Percentiles rank a stretch among this genome's conserved stretches.
Evolutionary conservation across 805 yeast species (phyloP).

Genomic region (Sugiyamaella chiloensis): DNA sequence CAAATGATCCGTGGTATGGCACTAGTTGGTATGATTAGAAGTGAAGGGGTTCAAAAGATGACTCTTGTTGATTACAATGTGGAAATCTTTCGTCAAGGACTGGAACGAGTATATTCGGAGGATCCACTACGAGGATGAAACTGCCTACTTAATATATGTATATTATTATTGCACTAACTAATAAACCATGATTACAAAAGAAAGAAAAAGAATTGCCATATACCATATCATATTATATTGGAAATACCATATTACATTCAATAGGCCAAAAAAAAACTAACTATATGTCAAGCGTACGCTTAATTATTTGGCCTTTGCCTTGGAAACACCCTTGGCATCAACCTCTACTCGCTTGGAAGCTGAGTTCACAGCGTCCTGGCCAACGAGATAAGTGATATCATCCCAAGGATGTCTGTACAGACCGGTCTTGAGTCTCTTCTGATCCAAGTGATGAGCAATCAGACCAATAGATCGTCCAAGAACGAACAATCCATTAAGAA

Average conservation of each 20-base stretch:
- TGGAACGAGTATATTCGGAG: constrained; percentile 41
- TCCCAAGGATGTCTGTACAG: constrained; percentile 49
- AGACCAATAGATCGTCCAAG: constrained; percentile 46
- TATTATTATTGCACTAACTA: no score
- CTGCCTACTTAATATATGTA: no score
- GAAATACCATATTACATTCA: no score
- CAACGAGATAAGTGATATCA: constrained; percentile 43
- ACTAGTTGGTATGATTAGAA: constrained; percentile 78
- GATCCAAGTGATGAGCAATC: constrained; percentile 46
- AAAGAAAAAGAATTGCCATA: no score
- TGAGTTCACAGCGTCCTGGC: constrained; percentile 35
- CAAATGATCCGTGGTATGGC: constrained; percentile 94
- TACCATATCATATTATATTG: no score
- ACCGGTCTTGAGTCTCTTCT: constrained; percentile 46
- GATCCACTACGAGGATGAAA: constrained; percentile 4
- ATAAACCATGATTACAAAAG: no score
- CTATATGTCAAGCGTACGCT: no score
- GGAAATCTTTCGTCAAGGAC: constrained; percentile 68
- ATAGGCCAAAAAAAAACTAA: no score
- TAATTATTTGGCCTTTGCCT: constrained; percentile 26
- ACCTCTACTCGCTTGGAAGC: constrained; percentile 36
- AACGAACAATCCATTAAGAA: constrained; percentile 45
- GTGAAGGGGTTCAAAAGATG: constrained; percentile 51
- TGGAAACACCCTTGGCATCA: constrained; percentile 32
- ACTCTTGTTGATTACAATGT: constrained; percentile 88